Percentiles rank a stretch among this genome's conserved stretches.
Evolutionary conservation across 2,329 filamentous ascomycete genomes (phyloP).

Genomic region (Cercospora sojina): DNA sequence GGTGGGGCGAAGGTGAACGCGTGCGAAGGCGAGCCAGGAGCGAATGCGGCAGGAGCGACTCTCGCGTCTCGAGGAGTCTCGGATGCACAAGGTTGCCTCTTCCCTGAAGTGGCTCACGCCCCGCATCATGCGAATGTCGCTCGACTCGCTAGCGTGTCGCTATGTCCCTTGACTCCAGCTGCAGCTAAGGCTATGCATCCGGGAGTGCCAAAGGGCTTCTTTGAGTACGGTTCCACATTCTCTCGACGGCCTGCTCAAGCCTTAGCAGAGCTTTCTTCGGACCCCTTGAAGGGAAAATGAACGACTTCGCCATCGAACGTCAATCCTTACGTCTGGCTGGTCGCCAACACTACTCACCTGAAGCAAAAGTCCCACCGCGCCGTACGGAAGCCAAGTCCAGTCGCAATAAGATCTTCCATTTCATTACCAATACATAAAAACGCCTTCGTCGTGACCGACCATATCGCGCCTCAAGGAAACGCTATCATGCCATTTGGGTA

Average conservation of each 20-base stretch:
- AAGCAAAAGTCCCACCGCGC: background rate
- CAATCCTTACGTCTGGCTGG: background rate
- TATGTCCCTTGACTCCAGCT: too few species aligned
- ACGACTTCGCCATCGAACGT: background rate
- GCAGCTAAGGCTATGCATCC: too few species aligned
- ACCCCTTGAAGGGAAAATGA: too few species aligned
- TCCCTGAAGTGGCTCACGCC: too few species aligned
- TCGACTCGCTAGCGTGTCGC: too few species aligned
- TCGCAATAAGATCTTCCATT: background rate
- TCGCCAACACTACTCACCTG: background rate
- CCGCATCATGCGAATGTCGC: too few species aligned
- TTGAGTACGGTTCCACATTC: too few species aligned
- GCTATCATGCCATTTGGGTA: background rate
- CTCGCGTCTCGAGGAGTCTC: background rate
- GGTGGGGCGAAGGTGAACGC: background rate
- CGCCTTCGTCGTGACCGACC: background rate
- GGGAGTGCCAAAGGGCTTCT: too few species aligned
- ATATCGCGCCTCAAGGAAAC: background rate
- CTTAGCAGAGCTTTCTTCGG: too few species aligned
- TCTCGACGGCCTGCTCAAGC: too few species aligned
- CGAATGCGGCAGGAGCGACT: background rate
- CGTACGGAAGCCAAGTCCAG: background rate
- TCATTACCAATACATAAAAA: background rate
- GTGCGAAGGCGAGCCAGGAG: background rate
- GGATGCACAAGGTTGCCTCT: background rate